A percentile compares a stretch with the other conserved stretches of the same genome.
Conservation (phyloP, 306 rosid species). For the Arachis stenosperma region DNA sequence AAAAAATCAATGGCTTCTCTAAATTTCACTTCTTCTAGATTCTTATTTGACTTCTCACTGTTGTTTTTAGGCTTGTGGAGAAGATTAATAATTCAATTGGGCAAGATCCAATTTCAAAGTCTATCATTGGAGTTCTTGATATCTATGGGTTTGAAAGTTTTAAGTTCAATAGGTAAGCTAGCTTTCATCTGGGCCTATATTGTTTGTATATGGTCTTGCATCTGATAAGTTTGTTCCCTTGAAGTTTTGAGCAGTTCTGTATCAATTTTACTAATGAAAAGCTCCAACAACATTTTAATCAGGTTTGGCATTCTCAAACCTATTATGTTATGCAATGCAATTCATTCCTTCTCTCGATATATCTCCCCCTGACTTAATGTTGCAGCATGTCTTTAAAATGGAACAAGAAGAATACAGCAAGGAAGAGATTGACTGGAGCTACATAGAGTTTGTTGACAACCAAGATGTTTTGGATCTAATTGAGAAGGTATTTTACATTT, state of each 20-base stretch:
- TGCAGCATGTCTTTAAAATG: constrained; percentile 99
- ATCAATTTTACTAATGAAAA: constrained; percentile 98
- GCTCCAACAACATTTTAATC: constrained; percentile 99
- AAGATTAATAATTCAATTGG: constrained; percentile 94
- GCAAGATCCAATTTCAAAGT: constrained; percentile 94
- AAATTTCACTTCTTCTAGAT: constrained; percentile 54
- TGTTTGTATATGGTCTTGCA: constrained; percentile 39
- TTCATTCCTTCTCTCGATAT: constrained; percentile 14
- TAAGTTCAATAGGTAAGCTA: constrained; percentile 85
- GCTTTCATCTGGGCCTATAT: constrained; percentile 32
- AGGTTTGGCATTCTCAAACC: constrained; percentile 58
- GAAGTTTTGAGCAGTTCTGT: constrained; percentile 99
- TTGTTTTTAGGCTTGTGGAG: constrained; percentile 85
- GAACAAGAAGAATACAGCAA: constrained; percentile 99
- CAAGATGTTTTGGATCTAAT: constrained; percentile 98
- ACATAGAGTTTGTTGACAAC: constrained; percentile 98
- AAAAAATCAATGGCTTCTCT: constrained; percentile 23
- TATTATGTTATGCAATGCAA: constrained; percentile 21
- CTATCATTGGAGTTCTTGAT: constrained; percentile 97
- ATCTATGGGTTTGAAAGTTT: constrained; percentile 99
- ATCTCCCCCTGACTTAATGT: constrained; percentile 31
- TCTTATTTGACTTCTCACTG: constrained; percentile 62
- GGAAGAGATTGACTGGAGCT: constrained; percentile 97
- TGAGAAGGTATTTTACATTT: constrained; percentile 70
- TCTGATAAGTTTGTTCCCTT: constrained; percentile 44